A percentile compares a stretch with the other conserved stretches of the same genome.
Conservation (phyloP, 139 green algal species). For the Nannochloris sp. region DNA sequence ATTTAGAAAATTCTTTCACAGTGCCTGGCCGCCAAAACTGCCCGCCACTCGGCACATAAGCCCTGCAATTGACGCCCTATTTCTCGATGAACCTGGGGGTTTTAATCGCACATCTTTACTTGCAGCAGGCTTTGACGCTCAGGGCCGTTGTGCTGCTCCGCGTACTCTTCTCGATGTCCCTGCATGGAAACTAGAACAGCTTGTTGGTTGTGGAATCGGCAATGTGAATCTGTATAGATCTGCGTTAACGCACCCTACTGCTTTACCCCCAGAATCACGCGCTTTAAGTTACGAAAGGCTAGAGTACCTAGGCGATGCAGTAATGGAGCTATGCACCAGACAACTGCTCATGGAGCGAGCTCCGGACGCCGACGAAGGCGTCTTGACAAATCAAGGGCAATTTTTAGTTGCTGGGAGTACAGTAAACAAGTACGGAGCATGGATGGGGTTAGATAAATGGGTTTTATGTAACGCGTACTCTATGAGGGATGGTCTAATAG, state of each 20-base stretch:
- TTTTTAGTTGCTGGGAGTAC: conserved; percentile 13
- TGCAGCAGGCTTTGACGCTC: conserved; percentile 8
- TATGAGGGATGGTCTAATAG: conserved; percentile 7
- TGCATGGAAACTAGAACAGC: conserved; percentile 24
- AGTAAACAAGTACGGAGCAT: not conserved
- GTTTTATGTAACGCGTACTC: conserved; percentile 4
- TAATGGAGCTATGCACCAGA: conserved; percentile 21
- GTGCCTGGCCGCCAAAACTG: not conserved
- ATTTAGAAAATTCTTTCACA: not conserved
- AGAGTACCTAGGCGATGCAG: conserved; percentile 39
- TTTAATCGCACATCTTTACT: not conserved
- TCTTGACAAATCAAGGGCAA: conserved; percentile 8
- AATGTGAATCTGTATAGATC: conserved; percentile 29
- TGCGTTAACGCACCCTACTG: conserved; percentile 26
- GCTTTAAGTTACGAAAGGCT: conserved; percentile 29
- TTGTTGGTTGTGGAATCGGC: conserved; percentile 9
- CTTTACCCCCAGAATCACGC: conserved; percentile 9
- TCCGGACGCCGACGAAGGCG: conserved; percentile 18
- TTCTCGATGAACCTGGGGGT: not conserved
- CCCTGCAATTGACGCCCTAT: conserved; percentile 1
- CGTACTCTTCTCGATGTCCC: conserved; percentile 19
- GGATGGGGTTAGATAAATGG: conserved; percentile 22
- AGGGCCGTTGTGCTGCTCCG: not conserved
- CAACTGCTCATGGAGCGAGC: conserved; percentile 10
- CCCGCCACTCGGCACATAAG: not conserved